Percentiles rank a stretch among this genome's conserved stretches.
phyloP scores from a whole-genome alignment of 1,139 yeast genomes.

The Geotrichum australiense region DNA sequence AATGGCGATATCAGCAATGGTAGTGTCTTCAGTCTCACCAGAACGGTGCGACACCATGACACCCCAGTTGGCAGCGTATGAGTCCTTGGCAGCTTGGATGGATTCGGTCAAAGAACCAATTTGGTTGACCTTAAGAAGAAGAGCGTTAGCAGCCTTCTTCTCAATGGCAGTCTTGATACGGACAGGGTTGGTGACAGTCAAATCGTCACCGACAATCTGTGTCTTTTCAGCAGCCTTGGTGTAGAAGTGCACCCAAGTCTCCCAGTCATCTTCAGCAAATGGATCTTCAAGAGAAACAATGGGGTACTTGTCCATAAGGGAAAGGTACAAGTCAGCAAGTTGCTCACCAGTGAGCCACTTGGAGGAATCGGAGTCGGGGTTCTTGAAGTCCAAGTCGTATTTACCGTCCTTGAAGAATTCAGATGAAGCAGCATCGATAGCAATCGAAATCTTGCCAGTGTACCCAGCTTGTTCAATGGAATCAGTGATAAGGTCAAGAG shows the following conservation, averaged over 20 bases:
- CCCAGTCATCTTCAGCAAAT: conserved; percentile 99
- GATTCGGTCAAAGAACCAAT: conserved; percentile 90
- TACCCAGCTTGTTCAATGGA: conserved; percentile 91
- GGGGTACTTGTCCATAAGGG: conserved; percentile 81
- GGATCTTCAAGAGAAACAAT: conserved; percentile 97
- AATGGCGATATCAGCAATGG: conserved; percentile 93
- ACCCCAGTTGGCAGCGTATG: conserved; percentile 93
- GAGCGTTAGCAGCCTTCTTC: conserved; percentile 87
- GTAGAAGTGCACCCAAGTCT: conserved; percentile 86
- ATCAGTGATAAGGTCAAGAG: conserved; percentile 79
- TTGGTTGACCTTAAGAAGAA: conserved; percentile 86
- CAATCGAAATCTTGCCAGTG: conserved; percentile 83
- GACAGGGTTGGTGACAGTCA: conserved; percentile 93
- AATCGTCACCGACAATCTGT: conserved; percentile 94
- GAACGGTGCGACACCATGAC: conserved; percentile 97
- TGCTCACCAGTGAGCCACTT: conserved; percentile 85
- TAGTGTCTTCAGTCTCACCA: conserved; percentile 98
- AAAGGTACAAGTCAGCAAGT: conserved; percentile 74
- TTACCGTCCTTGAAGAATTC: conserved; percentile 94
- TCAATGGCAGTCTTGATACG: conserved; percentile 93
- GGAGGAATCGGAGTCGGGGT: conserved; percentile 79
- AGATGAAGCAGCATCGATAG: conserved; percentile 92
- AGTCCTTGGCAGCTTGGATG: conserved; percentile 85
- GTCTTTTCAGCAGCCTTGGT: conserved; percentile 53
- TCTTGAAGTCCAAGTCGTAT: conserved; percentile 96